These are phyloP conservation scores for Aspergillus ostianus DNA, from an alignment of 495 filamentous ascomycete species.

Conservation along the genomic window DNA sequence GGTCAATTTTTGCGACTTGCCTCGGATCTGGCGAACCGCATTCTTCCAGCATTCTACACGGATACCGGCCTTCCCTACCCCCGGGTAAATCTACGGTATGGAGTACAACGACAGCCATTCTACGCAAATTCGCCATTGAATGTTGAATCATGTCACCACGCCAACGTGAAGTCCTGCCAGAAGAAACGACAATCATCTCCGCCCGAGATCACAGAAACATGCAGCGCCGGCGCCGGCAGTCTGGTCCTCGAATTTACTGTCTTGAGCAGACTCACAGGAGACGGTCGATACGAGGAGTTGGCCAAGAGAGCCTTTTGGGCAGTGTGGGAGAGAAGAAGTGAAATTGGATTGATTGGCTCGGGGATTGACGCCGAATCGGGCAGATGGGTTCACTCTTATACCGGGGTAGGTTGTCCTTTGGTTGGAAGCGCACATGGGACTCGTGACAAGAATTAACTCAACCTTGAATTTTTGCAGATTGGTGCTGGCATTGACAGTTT, in stretches of 20 bases:
- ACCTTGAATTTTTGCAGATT: conserved; percentile 55
- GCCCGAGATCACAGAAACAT: conserved; percentile 87
- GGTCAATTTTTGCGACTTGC: conserved; percentile 86
- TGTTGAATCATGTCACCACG: conserved; percentile 26
- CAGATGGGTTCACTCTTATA: conserved; percentile 80
- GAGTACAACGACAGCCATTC: conserved; percentile 67
- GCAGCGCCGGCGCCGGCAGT: conserved; percentile 92
- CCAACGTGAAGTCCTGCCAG: conserved; percentile 29
- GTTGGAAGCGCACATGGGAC: neutral
- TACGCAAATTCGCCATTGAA: conserved; percentile 78
- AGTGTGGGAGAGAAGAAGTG: conserved; percentile 83
- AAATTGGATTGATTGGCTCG: conserved; percentile 83
- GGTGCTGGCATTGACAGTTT: conserved; percentile 97
- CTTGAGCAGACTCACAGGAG: conserved; percentile 83
- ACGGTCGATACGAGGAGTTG: conserved; percentile 79
- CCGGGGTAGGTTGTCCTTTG: conserved; percentile 54
- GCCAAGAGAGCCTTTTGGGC: conserved; percentile 95
- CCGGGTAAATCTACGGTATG: conserved; percentile 87
- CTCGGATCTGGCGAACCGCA: conserved; percentile 73
- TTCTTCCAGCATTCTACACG: conserved; percentile 88
- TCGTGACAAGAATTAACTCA: neutral
- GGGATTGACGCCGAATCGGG: conserved; percentile 92
- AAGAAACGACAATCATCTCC: conserved; percentile 32
- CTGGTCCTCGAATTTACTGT: conserved; percentile 90
- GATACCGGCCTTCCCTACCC: conserved; percentile 92